Percentiles rank a stretch among this genome's conserved stretches.
phyloP scores from a whole-genome alignment of 257 asterid species.

The Catharanthus roseus region DNA sequence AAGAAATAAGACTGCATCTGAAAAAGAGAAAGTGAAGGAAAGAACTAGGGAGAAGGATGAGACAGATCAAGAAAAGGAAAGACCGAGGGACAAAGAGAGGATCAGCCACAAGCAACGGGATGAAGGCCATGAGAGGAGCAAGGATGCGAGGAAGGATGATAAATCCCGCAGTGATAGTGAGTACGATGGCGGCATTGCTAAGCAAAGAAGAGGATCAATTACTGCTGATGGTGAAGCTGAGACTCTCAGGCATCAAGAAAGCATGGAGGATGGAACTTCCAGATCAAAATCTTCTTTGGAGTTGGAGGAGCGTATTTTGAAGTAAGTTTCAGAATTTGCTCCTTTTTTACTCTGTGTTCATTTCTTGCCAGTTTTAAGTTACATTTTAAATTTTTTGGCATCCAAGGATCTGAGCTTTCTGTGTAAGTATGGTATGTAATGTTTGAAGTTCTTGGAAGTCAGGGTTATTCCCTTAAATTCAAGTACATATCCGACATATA shows the following conservation, averaged over 20 bases:
- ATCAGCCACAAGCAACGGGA: constrained; percentile 48
- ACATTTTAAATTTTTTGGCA: background rate
- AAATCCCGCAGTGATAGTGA: constrained; percentile 26
- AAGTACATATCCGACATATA: background rate
- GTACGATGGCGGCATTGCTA: constrained; percentile 24
- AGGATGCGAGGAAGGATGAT: constrained; percentile 45
- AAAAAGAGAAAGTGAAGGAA: constrained; percentile 64
- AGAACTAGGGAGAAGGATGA: constrained; percentile 61
- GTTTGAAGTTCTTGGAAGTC: background rate
- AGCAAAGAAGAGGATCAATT: constrained; percentile 26
- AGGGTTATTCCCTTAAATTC: background rate
- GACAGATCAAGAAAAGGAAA: constrained; percentile 51
- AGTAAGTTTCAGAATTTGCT: constrained; percentile 38
- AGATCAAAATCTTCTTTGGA: constrained; percentile 38
- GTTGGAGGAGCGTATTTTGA: constrained; percentile 61
- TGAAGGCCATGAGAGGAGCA: constrained; percentile 48
- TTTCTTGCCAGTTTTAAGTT: background rate
- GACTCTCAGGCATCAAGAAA: constrained; percentile 32
- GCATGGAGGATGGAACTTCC: constrained; percentile 28
- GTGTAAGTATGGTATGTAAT: background rate
- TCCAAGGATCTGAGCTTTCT: background rate
- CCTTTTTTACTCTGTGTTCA: background rate
- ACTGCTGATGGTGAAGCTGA: constrained; percentile 39
- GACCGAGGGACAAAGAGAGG: constrained; percentile 59
- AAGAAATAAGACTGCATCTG: constrained; percentile 44